Conservation (phyloP, 441 rosid genomes). For the Jatropha podagrica region DNA sequence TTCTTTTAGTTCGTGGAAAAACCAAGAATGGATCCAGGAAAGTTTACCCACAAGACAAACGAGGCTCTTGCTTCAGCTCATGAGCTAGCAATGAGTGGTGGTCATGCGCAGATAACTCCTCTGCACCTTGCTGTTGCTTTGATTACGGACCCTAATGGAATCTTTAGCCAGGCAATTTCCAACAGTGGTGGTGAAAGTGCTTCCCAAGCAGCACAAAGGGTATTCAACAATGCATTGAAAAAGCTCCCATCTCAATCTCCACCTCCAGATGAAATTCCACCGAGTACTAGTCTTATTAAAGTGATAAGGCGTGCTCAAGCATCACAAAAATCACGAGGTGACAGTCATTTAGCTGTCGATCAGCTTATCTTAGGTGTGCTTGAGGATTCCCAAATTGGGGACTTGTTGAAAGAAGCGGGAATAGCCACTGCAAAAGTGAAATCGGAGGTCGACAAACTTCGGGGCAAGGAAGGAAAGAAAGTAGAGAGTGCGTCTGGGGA, state of each 20-base stretch:
- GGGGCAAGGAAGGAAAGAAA: slow-evolving; percentile 89
- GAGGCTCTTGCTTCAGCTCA: slow-evolving; percentile 75
- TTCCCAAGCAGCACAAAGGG: slow-evolving; percentile 59
- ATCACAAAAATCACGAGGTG: slow-evolving; percentile 63
- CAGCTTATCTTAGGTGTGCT: slow-evolving; percentile 77
- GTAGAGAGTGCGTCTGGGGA: slow-evolving; percentile 94
- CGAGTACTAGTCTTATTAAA: slow-evolving; percentile 68
- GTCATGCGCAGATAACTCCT: slow-evolving; percentile 87
- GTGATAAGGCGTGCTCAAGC: slow-evolving; percentile 79
- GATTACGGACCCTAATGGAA: slow-evolving; percentile 65
- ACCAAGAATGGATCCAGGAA: slow-evolving; percentile 77
- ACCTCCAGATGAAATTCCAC: slow-evolving; percentile 72
- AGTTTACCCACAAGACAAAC: slow-evolving; percentile 88
- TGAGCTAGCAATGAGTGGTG: slow-evolving; percentile 55
- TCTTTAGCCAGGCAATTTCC: slow-evolving; percentile 63
- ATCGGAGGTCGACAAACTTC: slow-evolving; percentile 81
- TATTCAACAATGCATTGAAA: slow-evolving; percentile 63
- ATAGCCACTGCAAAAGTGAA: slow-evolving; percentile 51
- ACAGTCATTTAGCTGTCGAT: slow-evolving; percentile 81
- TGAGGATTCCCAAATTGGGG: slow-evolving; percentile 83
- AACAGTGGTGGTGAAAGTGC: slow-evolving; percentile 59
- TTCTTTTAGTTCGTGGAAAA: not conserved
- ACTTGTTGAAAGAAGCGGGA: slow-evolving; percentile 71
- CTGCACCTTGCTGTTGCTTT: slow-evolving; percentile 72
- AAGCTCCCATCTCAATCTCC: slow-evolving; percentile 84